Base-by-base conservation (phyloP, 108 stramenopile species). In the Cyclotella baltica region DNA sequence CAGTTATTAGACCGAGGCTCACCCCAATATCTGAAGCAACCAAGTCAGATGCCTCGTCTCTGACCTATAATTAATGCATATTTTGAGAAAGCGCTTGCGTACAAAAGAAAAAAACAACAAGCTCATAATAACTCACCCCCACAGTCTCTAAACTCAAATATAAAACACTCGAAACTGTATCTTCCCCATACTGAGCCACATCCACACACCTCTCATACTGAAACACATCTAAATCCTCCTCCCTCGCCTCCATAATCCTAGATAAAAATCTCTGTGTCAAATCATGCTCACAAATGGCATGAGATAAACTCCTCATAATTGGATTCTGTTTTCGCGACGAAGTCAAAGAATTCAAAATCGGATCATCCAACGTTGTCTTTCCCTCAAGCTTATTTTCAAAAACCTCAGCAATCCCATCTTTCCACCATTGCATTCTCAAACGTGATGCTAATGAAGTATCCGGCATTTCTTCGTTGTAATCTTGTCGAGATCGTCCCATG, bases 391-490 rank as follows among this genome's bases (percentile, higher is more conserved):
- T 33, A 55, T 61, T 59, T 22, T 76, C 78, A 37, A 89, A 94
- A 27, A 92, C 71, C 67, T 84, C 76, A 23, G 64, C 61, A 27
- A 94, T 62, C 51, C 88, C 91, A 69, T 94, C 91, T 59, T 71
- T 62, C 93, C 93, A 94, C 91, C 93, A 92, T 50, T 90, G 90
- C 52, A 92, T 81, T 43, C 91, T 78, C 50, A 94, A 82, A 73
- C 87, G 70, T 62, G 88, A 61, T 5, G 87, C 89, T 22, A 86
- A 33, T 30, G 80, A 47, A 16, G 40, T 58, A 16, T 59, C 47
- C 61, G 20, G 25, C 15, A 19, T 70, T 50, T n/a, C 40, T 10
- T 20, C 23, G 16, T 62, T 68, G 31, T 37, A 52, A 25, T 37
- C 66, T 18, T 31, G 71, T 31, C 71, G 57, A n/a, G 70, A 65